Evolutionary conservation across 495 filamentous ascomycete species (phyloP).

Genomic region (Penicillium diatomitis): DNA sequence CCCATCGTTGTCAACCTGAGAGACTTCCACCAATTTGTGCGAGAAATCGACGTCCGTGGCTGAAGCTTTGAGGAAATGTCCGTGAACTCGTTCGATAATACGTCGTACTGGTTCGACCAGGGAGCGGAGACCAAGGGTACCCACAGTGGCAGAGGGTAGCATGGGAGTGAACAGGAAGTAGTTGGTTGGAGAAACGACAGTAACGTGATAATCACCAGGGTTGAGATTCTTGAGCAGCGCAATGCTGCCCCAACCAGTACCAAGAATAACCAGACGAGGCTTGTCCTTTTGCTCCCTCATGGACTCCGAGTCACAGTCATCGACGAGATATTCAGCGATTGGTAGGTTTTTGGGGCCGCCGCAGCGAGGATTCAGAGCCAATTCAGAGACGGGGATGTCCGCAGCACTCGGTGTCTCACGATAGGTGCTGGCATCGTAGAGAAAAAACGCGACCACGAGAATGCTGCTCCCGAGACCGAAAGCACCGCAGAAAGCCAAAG

Average conservation of each 20-base stretch:
- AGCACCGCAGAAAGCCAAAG: slow-evolving; percentile 49
- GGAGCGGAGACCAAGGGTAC: slow-evolving; percentile 82
- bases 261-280: slow-evolving; percentile 83
- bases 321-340: slow-evolving; percentile 75
- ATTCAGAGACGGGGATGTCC: slow-evolving; percentile 74
- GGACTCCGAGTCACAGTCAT: slow-evolving; percentile 71
- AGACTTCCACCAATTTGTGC: slow-evolving; percentile 78
- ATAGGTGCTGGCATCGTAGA: slow-evolving; percentile 93
- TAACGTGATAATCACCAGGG: slow-evolving; percentile 87
- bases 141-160: slow-evolving; percentile 92
- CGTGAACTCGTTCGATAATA: slow-evolving; percentile 65
- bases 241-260: slow-evolving; percentile 92
- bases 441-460: slow-evolving; percentile 71
- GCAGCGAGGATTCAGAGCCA: slow-evolving; percentile 68
- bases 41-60: slow-evolving; percentile 89
- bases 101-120: slow-evolving; percentile 87
- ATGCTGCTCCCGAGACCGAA: slow-evolving; percentile 45
- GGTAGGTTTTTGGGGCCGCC: slow-evolving; percentile 96
- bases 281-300: slow-evolving; percentile 68
- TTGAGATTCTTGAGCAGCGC: slow-evolving; percentile 84
- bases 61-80: slow-evolving; percentile 80
- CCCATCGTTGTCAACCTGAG: slow-evolving; percentile 61
- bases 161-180: slow-evolving; percentile 98
- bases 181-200: slow-evolving; percentile 85
- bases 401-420: slow-evolving; percentile 49